phyloP scores from a whole-genome alignment of 2,329 filamentous ascomycete species.

The Aaosphaeria arxii region DNA sequence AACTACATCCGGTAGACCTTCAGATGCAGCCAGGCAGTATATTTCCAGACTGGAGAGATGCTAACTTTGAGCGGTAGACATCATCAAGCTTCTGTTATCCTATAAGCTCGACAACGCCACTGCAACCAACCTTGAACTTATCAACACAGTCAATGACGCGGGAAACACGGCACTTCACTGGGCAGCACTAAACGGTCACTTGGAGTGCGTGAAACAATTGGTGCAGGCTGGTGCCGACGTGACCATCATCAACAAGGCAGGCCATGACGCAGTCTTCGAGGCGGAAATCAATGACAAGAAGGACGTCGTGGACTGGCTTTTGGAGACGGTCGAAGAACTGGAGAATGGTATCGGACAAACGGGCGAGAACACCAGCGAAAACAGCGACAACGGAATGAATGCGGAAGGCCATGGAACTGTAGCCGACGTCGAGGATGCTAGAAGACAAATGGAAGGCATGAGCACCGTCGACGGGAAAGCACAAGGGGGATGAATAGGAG shows the following conservation, averaged over 20 bases:
- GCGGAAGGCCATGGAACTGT: background rate
- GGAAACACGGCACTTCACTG: conserved; percentile 94
- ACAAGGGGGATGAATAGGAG: conserved; percentile 22
- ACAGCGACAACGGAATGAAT: conserved; percentile 1
- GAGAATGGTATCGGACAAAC: conserved; percentile 36
- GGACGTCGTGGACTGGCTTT: conserved; percentile 47
- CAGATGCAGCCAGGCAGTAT: too few species aligned
- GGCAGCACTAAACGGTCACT: conserved; percentile 86
- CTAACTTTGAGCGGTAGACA: conserved; percentile 25
- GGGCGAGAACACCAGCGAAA: conserved; percentile 21
- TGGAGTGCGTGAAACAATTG: conserved; percentile 74
- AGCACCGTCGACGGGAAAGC: conserved; percentile 16
- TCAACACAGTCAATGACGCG: conserved; percentile 71
- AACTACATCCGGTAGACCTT: too few species aligned
- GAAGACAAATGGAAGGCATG: conserved; percentile 31
- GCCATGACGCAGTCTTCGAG: conserved; percentile 62
- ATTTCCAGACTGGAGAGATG: background rate
- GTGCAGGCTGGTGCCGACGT: conserved; percentile 75
- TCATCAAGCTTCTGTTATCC: conserved; percentile 40
- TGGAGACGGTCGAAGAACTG: conserved; percentile 45
- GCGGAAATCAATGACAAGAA: conserved; percentile 49
- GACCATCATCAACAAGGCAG: conserved; percentile 74
- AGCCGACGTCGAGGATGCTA: conserved; percentile 25
- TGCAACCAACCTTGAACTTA: conserved; percentile 41
- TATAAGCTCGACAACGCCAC: conserved; percentile 18